Evolutionary conservation across 108 stramenopile genomes (phyloP), one percentile per base, ranked within the genome.

Genomic region (Cyclotella cryptica): DNA sequence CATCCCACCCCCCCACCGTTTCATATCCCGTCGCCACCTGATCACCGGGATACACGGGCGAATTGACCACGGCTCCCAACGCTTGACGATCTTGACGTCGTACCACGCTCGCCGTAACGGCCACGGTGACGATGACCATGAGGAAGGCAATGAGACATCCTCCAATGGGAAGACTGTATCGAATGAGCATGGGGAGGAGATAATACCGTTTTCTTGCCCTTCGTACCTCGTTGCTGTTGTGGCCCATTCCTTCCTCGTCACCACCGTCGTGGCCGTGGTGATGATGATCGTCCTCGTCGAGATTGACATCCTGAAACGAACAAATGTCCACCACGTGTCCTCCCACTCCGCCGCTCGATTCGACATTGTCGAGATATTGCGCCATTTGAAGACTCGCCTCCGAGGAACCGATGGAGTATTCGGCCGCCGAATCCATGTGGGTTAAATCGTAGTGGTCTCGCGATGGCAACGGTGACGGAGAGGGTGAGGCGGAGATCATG

Each of bases 101-200:
- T 1, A 41, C 52, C 19, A 40, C 43, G 18, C 27, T 51, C 13
- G 49, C 72, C 29, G 52, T 73, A 12, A 51, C 19, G 39, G 61
- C 57, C 21, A 73, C 30, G 21, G 44, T 57, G 19, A 73, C 45
- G 17, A 73, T 18, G 17, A 61, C 26, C 29, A 51, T 14, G 13
- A 62, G 3, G n/a, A 73, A 63, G 0, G 29, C 47, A 0, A 41
- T 1, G 1, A 73, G 10, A 41, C 60, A 73, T 26, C 61, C 72
- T 18, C n/a, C 21, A 0, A 73, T 62, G 7, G 60, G 72, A 3
- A 63, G 18, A 39, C 47, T 42, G 47, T 73, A 63, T 63, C 49
- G 18, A 49, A 61, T 63, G 27, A 73, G 18, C 72, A 73, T 73
- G 72, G 72, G 72, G 0, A 73, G 15, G 14, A 73, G 49, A 40